phyloP scores from a whole-genome alignment of 2,329 filamentous ascomycete species.

The Fusarium nodosum region DNA sequence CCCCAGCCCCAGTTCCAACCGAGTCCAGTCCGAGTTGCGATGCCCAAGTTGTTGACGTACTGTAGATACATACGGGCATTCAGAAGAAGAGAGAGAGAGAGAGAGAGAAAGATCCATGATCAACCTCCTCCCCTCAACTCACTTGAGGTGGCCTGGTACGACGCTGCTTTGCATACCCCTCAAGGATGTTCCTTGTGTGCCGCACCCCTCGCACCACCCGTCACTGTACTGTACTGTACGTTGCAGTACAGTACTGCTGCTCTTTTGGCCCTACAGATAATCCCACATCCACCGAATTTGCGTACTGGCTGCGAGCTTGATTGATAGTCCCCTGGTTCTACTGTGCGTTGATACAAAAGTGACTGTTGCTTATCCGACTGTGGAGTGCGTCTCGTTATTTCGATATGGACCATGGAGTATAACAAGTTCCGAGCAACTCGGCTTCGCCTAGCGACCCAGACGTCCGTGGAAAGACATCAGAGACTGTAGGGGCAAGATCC shows the following conservation, averaged over 20 bases:
- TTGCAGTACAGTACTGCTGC: constrained; percentile 8
- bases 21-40: constrained; percentile 19
- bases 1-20: constrained; percentile 25
- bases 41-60: constrained; percentile 11
- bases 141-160: constrained; percentile 48
- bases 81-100: constrained; percentile 32
- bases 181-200: constrained; percentile 31
- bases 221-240: constrained; percentile 28
- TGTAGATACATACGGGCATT: constrained; percentile 27
- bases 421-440: neutral
- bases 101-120: constrained; percentile 44
- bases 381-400: constrained; percentile 28
- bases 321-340: constrained; percentile 42
- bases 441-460: constrained; percentile 12
- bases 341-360: constrained; percentile 49
- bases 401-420: constrained; percentile 13
- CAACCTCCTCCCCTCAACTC: constrained; percentile 46
- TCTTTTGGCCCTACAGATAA: constrained; percentile 44
- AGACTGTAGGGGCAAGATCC: constrained; percentile 24
- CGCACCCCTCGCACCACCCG: constrained; percentile 49
- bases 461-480: constrained; percentile 28
- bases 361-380: constrained; percentile 49
- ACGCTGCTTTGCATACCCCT: constrained; percentile 53
- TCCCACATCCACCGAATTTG: constrained; percentile 47
- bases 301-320: constrained; percentile 40